Percentiles rank a stretch among this genome's conserved stretches.
These are phyloP conservation scores for Colletotrichum agaves DNA, from an alignment of 2,329 filamentous ascomycete genomes.

Conservation along the genomic window DNA sequence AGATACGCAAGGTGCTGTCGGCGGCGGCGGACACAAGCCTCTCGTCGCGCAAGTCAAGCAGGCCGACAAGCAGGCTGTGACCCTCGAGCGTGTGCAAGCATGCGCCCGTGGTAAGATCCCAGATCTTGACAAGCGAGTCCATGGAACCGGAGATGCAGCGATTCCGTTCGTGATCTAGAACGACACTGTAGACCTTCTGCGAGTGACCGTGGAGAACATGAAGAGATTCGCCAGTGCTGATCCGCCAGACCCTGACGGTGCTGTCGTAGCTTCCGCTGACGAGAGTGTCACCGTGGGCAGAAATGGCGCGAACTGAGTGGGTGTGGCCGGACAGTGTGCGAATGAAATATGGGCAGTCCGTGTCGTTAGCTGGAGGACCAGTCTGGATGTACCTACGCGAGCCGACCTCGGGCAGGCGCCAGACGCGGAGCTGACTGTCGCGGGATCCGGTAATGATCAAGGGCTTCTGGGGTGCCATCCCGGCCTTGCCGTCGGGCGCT, in stretches of 20 bases:
- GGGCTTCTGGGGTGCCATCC: constrained; percentile 94
- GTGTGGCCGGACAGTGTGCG: constrained; percentile 86
- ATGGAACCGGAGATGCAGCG: constrained; percentile 98
- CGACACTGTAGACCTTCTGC: constrained; percentile 97
- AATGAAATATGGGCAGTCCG: constrained; percentile 94
- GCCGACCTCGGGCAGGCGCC: constrained; percentile 86
- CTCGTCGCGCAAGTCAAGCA: constrained; percentile 89
- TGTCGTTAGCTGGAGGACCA: constrained; percentile 76
- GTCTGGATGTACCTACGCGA: constrained; percentile 84
- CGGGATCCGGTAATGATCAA: constrained; percentile 97
- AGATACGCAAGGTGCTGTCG: constrained; percentile 94
- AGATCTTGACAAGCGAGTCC: constrained; percentile 98
- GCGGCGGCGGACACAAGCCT: constrained; percentile 94
- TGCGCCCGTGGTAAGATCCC: constrained; percentile 88
- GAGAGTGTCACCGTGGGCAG: constrained; percentile 93
- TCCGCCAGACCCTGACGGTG: constrained; percentile 95
- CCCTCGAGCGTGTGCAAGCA: constrained; percentile 92
- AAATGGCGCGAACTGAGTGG: constrained; percentile 95
- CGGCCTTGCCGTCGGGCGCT: constrained; percentile 74
- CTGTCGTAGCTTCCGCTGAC: constrained; percentile 97
- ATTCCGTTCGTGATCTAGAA: constrained; percentile 89
- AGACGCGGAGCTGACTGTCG: constrained; percentile 92
- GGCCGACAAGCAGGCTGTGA: constrained; percentile 89
- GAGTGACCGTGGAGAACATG: constrained; percentile 88
- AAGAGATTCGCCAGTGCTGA: constrained; percentile 90